Percentiles rank a stretch among this genome's conserved stretches.
phyloP scores from a whole-genome alignment of 306 rosid species.

The Crataegus laevigata region DNA sequence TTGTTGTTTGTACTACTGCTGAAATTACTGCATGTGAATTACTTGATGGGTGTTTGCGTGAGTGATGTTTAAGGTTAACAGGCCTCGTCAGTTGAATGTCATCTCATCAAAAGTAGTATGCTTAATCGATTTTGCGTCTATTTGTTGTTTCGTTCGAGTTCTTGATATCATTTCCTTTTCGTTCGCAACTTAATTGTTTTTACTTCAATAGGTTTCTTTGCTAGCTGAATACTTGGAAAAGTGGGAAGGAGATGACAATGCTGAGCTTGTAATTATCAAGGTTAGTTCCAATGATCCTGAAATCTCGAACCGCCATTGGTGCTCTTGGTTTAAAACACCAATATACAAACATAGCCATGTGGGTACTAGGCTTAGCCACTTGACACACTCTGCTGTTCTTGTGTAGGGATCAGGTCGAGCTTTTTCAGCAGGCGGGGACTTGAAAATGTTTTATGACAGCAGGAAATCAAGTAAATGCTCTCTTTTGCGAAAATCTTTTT shows the following conservation, averaged over 20 bases:
- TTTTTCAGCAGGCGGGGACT: conserved; percentile 90
- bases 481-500: background rate
- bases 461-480: conserved; percentile 45
- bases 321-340: background rate
- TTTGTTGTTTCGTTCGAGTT: background rate
- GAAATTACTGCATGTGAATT: background rate
- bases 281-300: conserved; percentile 29
- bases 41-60: conserved; percentile 10
- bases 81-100: conserved; percentile 77
- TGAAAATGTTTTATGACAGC: conserved; percentile 82
- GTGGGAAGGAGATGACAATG: conserved; percentile 79
- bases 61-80: conserved; percentile 51
- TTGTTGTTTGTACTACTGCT: background rate
- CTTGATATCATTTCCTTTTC: background rate
- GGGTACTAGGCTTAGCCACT: background rate
- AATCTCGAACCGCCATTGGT: background rate
- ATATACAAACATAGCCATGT: background rate
- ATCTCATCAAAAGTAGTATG: conserved; percentile 68
- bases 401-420: conserved; percentile 88
- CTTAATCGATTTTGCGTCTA: background rate
- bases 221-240: conserved; percentile 71
- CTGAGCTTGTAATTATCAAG: conserved; percentile 72
- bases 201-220: conserved; percentile 52
- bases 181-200: background rate
- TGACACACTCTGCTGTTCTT: background rate